Evolutionary conservation across 768 basidiomycete species (phyloP).

Genomic region (Tricholomella constricta): DNA sequence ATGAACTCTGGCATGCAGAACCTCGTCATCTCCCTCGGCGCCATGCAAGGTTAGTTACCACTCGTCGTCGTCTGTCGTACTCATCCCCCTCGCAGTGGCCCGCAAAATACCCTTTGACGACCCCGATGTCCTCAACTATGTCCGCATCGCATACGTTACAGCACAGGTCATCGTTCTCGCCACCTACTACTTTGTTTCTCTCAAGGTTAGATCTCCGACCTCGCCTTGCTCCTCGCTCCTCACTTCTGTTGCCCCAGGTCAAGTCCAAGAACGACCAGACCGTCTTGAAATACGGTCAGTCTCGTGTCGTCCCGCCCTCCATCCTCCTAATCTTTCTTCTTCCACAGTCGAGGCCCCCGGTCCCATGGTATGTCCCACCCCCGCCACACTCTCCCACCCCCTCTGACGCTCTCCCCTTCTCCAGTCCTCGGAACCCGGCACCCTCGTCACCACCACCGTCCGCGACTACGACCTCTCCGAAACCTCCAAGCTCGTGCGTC

Average conservation of each 20-base stretch:
- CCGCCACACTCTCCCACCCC: neutral
- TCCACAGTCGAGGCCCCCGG: slow-evolving; percentile 70
- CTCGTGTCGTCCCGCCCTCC: neutral
- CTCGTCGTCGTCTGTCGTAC: neutral
- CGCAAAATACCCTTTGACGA: slow-evolving; percentile 91
- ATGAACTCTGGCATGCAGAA: slow-evolving; percentile 83
- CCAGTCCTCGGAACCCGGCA: slow-evolving; percentile 64
- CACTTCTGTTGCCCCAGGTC: slow-evolving; percentile 51
- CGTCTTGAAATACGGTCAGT: slow-evolving; percentile 87
- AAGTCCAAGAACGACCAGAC: slow-evolving; percentile 95
- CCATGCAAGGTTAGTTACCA: slow-evolving; percentile 74
- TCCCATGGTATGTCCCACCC: slow-evolving; percentile 64
- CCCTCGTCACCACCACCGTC: slow-evolving; percentile 88
- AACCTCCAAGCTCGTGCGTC: slow-evolving; percentile 73
- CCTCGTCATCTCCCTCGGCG: slow-evolving; percentile 86
- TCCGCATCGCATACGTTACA: slow-evolving; percentile 80
- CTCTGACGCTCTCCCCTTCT: slow-evolving; percentile 7
- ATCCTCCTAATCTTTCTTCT: slow-evolving; percentile 7
- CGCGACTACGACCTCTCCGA: slow-evolving; percentile 93
- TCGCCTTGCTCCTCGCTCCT: neutral
- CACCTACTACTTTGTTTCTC: slow-evolving; percentile 79
- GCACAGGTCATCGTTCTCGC: slow-evolving; percentile 72
- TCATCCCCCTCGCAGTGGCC: slow-evolving; percentile 60
- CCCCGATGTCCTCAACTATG: slow-evolving; percentile 76
- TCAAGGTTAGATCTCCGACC: slow-evolving; percentile 55